Base-by-base conservation (phyloP, 2,329 filamentous ascomycete species). In the Polychaeton citri region DNA sequence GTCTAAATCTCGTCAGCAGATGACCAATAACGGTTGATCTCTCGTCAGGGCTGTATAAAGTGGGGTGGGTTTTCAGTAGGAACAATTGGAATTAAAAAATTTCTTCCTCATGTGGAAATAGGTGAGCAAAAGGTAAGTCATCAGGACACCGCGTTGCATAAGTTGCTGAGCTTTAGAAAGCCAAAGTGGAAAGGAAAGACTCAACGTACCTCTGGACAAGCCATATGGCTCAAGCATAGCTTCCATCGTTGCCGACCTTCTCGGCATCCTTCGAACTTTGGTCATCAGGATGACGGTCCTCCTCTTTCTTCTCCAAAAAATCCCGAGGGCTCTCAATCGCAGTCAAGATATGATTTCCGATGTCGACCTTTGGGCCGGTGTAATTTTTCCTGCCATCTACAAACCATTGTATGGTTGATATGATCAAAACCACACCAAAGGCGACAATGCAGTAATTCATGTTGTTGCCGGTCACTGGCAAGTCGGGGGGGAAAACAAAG, bases 401-500 rank as follows among this genome's bases (percentile, higher is more conserved):
- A 33, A 71, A 53, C 71, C 71, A 74, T 47, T 72, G 69, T 19
- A 72, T 50, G 0, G 61, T 55, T 12, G 68, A 71, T 32, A 74
- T 60, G 21, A 69, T 51, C 19, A 72, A 46, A 32, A 74, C 68
- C 37, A 69, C 68, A 2, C 63, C 68, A 31, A 72, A 72, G 1
- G 66, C 68, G 15, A 64, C 68, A 32, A 66, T 61, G 39, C 21
- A 59, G 64, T 48, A 61, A 69, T 66, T 83, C 79, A 82, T 82
- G 55, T 70, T 81, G 41, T 61, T 70, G 0, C 66, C 63, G 0
- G 72, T 73, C 3, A 76, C 74, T 0, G 75, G 75, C 2, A 74
- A 50, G 9, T 65, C 65, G 0, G 79, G 78, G 2, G 79, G 79
- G 57, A 82, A 81, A 16, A 82, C 64, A 54, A 83, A 83, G 2